phyloP scores from a whole-genome alignment of 176 grass and related monocot genomes.

The Paspalum notatum region DNA sequence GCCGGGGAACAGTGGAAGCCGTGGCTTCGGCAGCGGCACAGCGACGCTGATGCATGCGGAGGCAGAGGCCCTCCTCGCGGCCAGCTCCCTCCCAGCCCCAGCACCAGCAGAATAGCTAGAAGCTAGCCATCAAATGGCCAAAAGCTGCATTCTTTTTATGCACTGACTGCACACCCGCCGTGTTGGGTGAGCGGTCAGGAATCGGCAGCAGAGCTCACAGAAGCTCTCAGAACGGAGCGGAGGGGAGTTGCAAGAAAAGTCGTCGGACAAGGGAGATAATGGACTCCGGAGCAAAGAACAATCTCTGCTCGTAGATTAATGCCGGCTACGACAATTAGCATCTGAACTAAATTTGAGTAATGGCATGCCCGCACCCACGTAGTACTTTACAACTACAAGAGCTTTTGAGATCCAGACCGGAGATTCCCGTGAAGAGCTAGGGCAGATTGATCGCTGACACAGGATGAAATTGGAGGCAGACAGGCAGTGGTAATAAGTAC shows the following conservation, averaged over 20 bases:
- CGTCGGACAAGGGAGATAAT: background rate
- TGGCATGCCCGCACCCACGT: too few species aligned
- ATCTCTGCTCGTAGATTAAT: background rate
- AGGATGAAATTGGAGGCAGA: conserved; percentile 5
- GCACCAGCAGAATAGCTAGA: background rate
- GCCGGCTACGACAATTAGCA: conserved; percentile 33
- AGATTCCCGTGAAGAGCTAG: conserved; percentile 9
- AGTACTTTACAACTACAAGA: too few species aligned
- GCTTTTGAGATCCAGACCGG: background rate
- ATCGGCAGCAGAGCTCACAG: background rate
- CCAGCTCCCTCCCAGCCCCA: background rate
- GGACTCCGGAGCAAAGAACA: background rate
- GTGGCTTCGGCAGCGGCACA: conserved; percentile 7
- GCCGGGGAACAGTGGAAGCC: conserved; percentile 32
- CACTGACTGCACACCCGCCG: background rate
- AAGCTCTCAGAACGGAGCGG: too few species aligned
- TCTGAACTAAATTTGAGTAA: background rate
- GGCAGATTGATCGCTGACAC: background rate
- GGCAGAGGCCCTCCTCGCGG: too few species aligned
- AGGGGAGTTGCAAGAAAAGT: background rate
- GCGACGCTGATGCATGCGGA: background rate
- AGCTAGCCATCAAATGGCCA: conserved; percentile 24
- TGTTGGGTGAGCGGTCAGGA: background rate
- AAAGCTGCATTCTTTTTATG: conserved; percentile 36
- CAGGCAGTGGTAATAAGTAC: conserved; percentile 12